These are phyloP conservation scores for Blastomyces silverae DNA, from an alignment of 2,329 filamentous ascomycete species.

Conservation along the genomic window DNA sequence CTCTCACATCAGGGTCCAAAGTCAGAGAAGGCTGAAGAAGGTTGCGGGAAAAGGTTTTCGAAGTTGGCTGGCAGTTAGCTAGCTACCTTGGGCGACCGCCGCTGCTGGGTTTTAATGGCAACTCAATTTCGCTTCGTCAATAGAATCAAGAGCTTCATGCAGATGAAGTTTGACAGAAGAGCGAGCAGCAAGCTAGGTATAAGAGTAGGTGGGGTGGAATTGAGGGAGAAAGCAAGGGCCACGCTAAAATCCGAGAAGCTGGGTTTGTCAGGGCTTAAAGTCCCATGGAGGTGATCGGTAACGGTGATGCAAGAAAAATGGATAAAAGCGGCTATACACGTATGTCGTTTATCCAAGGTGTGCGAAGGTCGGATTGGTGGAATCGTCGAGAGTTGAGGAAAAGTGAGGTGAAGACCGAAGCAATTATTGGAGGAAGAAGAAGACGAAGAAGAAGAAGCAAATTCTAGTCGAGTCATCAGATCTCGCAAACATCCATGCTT, in stretches of 20 bases:
- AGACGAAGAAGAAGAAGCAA: too few species aligned
- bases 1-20: constrained; percentile 9
- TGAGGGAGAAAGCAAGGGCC: neutral
- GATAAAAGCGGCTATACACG: neutral
- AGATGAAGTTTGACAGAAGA: neutral
- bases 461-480: too few species aligned
- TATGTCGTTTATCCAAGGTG: neutral
- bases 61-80: neutral
- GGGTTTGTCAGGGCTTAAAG: neutral
- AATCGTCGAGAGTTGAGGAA: too few species aligned
- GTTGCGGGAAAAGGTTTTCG: neutral
- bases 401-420: too few species aligned
- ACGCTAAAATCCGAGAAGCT: constrained; percentile 9
- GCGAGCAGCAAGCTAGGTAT: neutral
- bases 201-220: constrained; percentile 5
- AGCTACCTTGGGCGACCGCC: neutral
- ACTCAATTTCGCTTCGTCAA: neutral
- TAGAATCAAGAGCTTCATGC: neutral
- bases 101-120: neutral
- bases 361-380: too few species aligned
- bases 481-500: neutral
- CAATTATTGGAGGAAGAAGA: too few species aligned
- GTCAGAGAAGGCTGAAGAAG: neutral
- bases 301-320: neutral
- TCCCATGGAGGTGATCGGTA: neutral